Evolutionary conservation across 805 yeast genomes (phyloP).

Genomic region (Saturnispora quitensis): DNA sequence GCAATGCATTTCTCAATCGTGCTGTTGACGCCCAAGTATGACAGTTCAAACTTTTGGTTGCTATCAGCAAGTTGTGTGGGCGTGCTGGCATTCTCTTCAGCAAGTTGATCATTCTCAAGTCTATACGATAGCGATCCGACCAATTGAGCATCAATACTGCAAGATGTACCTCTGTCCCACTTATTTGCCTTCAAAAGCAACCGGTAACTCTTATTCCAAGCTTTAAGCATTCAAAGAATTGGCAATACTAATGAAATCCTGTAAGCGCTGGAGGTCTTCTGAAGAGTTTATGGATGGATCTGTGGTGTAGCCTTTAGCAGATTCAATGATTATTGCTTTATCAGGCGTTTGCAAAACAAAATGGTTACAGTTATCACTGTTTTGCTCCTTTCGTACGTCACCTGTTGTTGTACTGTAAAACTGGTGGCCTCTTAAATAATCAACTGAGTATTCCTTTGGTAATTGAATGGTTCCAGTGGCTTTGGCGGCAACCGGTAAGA

Average conservation of each 20-base stretch:
- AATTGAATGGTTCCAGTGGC: background rate
- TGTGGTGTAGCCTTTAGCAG: background rate
- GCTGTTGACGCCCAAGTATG: background rate
- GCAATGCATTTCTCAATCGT: background rate
- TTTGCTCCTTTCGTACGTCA: background rate
- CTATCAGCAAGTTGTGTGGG: background rate
- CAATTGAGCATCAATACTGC: background rate
- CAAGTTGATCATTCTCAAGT: background rate
- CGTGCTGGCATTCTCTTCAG: background rate
- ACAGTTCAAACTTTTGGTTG: background rate
- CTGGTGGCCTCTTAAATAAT: background rate
- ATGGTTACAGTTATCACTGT: background rate
- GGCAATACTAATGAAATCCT: background rate
- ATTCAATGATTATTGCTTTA: background rate
- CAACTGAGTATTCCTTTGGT: background rate
- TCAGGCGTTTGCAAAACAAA: background rate
- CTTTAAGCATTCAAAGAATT: background rate
- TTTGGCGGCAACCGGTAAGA: background rate
- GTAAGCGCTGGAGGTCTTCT: background rate
- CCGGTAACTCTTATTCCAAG: background rate
- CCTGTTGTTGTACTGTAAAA: background rate
- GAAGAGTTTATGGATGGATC: background rate
- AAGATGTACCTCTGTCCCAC: background rate
- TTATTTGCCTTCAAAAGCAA: background rate
- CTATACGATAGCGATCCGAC: background rate